Base-by-base conservation (phyloP, 2,329 filamentous ascomycete genomes). In the Penicillium verrucosum region DNA sequence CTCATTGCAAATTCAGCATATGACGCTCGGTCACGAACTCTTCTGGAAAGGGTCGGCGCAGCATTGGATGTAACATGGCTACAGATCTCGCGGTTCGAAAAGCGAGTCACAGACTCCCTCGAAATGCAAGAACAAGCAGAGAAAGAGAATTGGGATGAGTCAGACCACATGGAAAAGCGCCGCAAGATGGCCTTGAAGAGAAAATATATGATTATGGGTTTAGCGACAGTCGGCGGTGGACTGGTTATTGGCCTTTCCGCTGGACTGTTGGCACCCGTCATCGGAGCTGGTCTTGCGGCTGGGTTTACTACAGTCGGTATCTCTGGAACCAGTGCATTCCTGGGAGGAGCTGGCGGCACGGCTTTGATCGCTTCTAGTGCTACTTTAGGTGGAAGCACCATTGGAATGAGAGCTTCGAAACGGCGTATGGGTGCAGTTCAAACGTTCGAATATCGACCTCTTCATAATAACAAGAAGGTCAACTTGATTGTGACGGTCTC, bases 61-160 rank as follows among this genome's bases (percentile, higher is more conserved):
- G 88, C 89, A 59, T 82, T 99, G 65, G 86, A 89, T 41, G 87
- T 99, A 8, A 83, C 88, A 12, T 96, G 90, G 91, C 80, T 95
- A 52, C 94, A 99, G 63, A 96, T 97, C 56, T 96, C 92, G 74
- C 87, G 91, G 38, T 99, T 99, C 68, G 94, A 99, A 76, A 97
- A 97, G 77, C 88, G 92, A 51, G 91, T 99, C 6, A 97, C 94
- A 8, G 94, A 99, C 74, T 92, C 94, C 1, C 79, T 99, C 23
- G 94, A 99, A 74, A 97, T 99, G 91, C 93, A 97, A 75, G 92
- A 97, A 73, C 87, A 89, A 45, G 90, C 91, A 6, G 89, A 92
- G 61, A 95, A 93, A 68, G 94, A 99, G 75, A 96, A 93, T 61
- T 99, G 94, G 94, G 95, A 97, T 64, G 94, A 99, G 73, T 88